A percentile compares a stretch with the other conserved stretches of the same genome.
Evolutionary conservation across 495 filamentous ascomycete genomes (phyloP).

Genomic region (Trichoderma virens): DNA sequence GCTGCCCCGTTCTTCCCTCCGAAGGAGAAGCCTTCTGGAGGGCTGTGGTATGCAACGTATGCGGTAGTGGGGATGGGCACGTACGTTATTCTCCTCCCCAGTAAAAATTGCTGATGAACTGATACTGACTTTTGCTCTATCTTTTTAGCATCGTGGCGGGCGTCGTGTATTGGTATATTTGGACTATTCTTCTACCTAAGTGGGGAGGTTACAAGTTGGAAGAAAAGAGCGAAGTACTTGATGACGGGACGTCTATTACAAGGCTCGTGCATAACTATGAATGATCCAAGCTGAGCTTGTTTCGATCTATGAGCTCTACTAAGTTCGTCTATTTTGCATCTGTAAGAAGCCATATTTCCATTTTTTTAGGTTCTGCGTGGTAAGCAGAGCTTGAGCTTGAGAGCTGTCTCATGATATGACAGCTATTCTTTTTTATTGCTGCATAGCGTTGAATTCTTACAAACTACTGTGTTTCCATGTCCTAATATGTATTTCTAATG

Average conservation of each 20-base stretch:
- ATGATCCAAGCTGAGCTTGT: neutral
- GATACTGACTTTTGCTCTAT: conserved; percentile 22
- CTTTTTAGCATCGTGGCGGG: conserved; percentile 49
- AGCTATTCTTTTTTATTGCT: neutral
- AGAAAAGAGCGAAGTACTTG: conserved; percentile 47
- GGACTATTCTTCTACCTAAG: conserved; percentile 51
- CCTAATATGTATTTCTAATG: neutral
- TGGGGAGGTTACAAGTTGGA: conserved; percentile 51
- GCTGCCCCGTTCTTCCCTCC: conserved; percentile 49
- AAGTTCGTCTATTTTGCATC: neutral
- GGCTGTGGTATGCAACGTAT: conserved; percentile 65
- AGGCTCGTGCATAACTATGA: conserved; percentile 36
- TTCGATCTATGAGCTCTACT: neutral
- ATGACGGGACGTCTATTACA: conserved; percentile 54
- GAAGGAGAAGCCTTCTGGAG: conserved; percentile 43
- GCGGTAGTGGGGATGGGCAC: conserved; percentile 61
- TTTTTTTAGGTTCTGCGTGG: neutral
- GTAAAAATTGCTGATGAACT: conserved; percentile 15
- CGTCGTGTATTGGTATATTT: conserved; percentile 61
- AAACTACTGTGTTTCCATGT: neutral
- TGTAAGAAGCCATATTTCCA: neutral
- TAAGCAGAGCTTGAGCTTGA: neutral
- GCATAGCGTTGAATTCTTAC: neutral
- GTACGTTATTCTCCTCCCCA: conserved; percentile 41
- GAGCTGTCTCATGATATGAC: neutral